Conservation (phyloP, 108 stramenopile genomes). For the Fragilaria radians region DNA sequence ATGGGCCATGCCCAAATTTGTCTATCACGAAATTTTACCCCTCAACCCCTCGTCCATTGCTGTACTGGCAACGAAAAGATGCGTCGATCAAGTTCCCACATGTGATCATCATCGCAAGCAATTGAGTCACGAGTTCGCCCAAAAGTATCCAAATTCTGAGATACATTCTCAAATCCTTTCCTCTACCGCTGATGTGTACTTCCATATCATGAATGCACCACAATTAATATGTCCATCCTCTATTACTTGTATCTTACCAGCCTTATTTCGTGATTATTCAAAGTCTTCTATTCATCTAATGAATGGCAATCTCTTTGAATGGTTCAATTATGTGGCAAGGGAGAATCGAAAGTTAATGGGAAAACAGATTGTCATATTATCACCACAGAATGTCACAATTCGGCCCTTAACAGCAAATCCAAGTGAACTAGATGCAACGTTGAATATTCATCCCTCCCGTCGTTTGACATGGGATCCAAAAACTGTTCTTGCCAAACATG, state of each 20-base stretch:
- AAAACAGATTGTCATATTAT: not conserved
- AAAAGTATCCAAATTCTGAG: not conserved
- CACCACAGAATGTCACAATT: too few relatives aligned
- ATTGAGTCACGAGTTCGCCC: not conserved
- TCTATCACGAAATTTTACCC: not conserved
- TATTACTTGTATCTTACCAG: not conserved
- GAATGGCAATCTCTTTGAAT: not conserved
- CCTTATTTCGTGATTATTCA: not conserved
- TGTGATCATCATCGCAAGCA: not conserved
- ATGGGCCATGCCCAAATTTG: not conserved
- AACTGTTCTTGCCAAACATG: not conserved
- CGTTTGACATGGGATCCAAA: too few relatives aligned
- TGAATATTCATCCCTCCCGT: too few relatives aligned
- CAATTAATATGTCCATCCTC: not conserved
- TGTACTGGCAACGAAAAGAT: not conserved
- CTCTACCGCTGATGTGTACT: not conserved
- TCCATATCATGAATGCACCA: not conserved
- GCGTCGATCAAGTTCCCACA: not conserved
- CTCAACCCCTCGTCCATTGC: not conserved
- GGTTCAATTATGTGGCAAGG: not conserved
- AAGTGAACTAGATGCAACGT: too few relatives aligned
- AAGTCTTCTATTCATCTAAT: not conserved
- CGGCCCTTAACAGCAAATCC: too few relatives aligned
- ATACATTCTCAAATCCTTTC: not conserved
- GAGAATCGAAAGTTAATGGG: not conserved